Percentiles rank a stretch among this genome's conserved stretches.
Evolutionary conservation across 2,329 filamentous ascomycete genomes (phyloP).

Genomic region (Cryphonectria carpinicola): DNA sequence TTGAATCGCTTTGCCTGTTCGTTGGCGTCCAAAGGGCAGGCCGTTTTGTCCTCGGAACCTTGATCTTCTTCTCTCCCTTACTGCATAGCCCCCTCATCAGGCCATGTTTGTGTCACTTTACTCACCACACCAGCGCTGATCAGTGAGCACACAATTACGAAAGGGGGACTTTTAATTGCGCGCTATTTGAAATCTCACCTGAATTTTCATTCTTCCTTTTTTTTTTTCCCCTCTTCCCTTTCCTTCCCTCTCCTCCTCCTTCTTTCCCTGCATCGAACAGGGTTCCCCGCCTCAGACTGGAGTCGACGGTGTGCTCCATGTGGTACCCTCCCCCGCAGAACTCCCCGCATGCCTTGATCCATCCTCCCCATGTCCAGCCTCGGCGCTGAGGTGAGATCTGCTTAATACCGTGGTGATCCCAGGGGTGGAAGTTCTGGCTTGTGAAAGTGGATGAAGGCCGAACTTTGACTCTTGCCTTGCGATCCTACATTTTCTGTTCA

Average conservation of each 20-base stretch:
- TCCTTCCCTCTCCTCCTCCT: not conserved
- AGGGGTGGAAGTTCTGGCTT: slow-evolving; percentile 20
- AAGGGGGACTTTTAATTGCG: not conserved
- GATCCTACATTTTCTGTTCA: slow-evolving; percentile 4
- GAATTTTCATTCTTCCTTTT: not conserved
- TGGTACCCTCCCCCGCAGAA: slow-evolving; percentile 15
- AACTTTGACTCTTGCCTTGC: slow-evolving; percentile 4
- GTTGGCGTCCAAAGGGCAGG: not conserved
- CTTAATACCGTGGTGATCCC: slow-evolving; percentile 21
- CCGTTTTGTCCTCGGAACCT: not conserved
- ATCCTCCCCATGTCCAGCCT: slow-evolving; percentile 16
- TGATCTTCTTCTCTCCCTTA: not conserved
- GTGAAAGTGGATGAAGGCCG: slow-evolving; percentile 21
- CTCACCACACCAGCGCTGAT: not conserved
- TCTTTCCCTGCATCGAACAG: slow-evolving; percentile 4
- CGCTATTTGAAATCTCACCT: not conserved
- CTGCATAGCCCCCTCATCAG: not conserved
- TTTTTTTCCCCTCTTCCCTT: not conserved
- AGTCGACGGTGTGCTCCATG: slow-evolving; percentile 5
- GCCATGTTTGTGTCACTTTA: not conserved
- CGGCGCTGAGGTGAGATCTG: slow-evolving; percentile 22
- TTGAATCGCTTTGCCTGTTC: not conserved
- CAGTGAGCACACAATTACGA: not conserved
- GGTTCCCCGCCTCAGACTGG: slow-evolving; percentile 14
- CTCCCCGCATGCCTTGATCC: slow-evolving; percentile 13